Evolutionary conservation across 2,329 filamentous ascomycete species (phyloP).

Genomic region (Penicillium sp.): DNA sequence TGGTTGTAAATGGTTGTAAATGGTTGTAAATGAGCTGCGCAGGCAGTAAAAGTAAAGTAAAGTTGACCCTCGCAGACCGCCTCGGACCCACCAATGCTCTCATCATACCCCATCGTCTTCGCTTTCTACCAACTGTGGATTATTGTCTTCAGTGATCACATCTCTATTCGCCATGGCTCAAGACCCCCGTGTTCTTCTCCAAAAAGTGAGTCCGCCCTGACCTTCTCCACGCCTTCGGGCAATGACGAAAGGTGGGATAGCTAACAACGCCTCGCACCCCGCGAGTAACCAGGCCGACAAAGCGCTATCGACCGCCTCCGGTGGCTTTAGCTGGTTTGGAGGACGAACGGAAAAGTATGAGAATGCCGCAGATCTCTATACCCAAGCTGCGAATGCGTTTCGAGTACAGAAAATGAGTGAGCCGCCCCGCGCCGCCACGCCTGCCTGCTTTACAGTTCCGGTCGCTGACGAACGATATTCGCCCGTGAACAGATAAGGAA

Average conservation of each 20-base stretch:
- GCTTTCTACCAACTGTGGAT: constrained; percentile 16
- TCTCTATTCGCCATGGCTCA: constrained; percentile 56
- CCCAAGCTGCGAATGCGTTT: constrained; percentile 86
- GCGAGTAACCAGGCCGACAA: constrained; percentile 70
- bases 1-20: background rate
- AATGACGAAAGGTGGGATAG: constrained; percentile 27
- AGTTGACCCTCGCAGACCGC: constrained; percentile 16
- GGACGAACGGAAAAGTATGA: constrained; percentile 84
- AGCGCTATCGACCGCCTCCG: constrained; percentile 64
- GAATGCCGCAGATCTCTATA: constrained; percentile 80
- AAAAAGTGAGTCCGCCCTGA: constrained; percentile 57
- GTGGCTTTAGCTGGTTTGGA: constrained; percentile 87
- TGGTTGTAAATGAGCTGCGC: background rate
- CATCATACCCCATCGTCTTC: constrained; percentile 15
- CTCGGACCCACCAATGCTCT: constrained; percentile 22
- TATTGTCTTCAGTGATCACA: constrained; percentile 3
- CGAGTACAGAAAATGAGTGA: constrained; percentile 78
- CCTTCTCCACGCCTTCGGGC: constrained; percentile 11
- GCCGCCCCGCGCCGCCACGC: constrained; percentile 24
- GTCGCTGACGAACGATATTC: constrained; percentile 3
- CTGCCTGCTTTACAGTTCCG: background rate
- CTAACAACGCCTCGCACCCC: constrained; percentile 24
- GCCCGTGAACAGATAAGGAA: constrained; percentile 61
- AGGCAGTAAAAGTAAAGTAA: background rate
- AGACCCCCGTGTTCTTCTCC: constrained; percentile 71